Evolutionary conservation across 225 moss, liverwort and hornwort species (phyloP).

Genomic region (Lunularia cruciata): DNA sequence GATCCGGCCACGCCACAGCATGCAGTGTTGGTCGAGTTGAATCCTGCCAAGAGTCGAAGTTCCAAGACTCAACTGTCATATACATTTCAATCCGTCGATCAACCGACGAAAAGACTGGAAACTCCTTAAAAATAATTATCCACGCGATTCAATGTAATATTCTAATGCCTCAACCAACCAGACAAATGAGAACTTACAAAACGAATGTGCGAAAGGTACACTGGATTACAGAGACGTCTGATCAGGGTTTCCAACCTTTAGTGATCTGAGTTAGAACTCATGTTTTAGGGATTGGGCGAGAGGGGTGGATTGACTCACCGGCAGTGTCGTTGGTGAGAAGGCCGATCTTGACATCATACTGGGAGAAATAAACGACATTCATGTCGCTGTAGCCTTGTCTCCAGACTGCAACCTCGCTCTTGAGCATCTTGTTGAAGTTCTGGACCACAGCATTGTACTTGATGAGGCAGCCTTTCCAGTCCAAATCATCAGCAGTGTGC

Average conservation of each 20-base stretch:
- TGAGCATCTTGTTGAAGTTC: constrained; percentile 39
- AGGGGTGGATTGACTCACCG: constrained; percentile 17
- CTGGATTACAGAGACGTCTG: no score
- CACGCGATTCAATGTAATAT: no score
- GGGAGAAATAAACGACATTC: constrained; percentile 35
- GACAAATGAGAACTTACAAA: no score
- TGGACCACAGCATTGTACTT: constrained; percentile 33
- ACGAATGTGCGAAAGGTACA: no score
- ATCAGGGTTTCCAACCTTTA: no score
- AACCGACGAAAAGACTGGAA: no score
- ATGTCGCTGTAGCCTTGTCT: constrained; percentile 5
- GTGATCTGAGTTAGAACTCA: no score
- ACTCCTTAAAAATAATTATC: no score
- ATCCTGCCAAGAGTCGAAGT: constrained; percentile 43
- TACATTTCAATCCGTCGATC: no score
- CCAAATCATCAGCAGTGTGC: constrained; percentile 37
- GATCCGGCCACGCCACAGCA: constrained; percentile 46
- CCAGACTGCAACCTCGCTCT: constrained; percentile 22
- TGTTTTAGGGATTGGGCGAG: not conserved
- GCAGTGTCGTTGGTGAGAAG: constrained; percentile 37
- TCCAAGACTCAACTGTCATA: no score
- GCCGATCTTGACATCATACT: constrained; percentile 43
- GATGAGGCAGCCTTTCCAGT: constrained; percentile 44
- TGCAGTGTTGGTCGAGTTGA: constrained; percentile 29
- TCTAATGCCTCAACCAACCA: no score